Percentiles rank a stretch among this genome's conserved stretches.
phyloP scores from a whole-genome alignment of 345 rosid species.

The Gossypium longicalyx region DNA sequence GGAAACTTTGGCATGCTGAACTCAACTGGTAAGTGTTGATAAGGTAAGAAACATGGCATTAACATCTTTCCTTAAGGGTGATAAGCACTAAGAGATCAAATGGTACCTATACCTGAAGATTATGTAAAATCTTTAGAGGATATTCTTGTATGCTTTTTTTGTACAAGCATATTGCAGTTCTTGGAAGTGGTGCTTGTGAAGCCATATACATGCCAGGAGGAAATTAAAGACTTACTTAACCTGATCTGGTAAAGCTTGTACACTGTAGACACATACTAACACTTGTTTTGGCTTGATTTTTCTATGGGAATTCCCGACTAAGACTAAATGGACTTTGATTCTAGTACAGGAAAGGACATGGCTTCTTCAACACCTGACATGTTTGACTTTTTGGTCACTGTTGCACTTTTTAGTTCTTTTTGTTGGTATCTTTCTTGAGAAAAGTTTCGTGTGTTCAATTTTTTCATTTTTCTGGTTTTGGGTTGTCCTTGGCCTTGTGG shows the following conservation, averaged over 20 bases:
- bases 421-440: slow-evolving; percentile 7
- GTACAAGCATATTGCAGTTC: slow-evolving; percentile 6
- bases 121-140: slow-evolving; percentile 12
- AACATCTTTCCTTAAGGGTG: not conserved
- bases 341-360: not conserved
- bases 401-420: not conserved
- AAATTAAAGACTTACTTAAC: slow-evolving; percentile 13
- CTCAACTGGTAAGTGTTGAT: slow-evolving; percentile 16
- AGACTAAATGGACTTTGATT: not conserved
- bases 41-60: slow-evolving; percentile 16
- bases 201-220: slow-evolving; percentile 6
- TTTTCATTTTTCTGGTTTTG: not conserved
- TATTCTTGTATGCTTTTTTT: not conserved
- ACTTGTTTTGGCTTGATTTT: not conserved
- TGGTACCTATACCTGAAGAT: slow-evolving; percentile 17
- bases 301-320: not conserved
- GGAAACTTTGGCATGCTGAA: slow-evolving; percentile 23
- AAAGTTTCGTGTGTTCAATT: not conserved
- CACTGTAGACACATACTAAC: not conserved
- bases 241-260: slow-evolving; percentile 17
- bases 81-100: slow-evolving; percentile 13
- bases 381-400: not conserved
- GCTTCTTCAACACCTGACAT: not conserved
- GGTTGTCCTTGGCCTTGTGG: slow-evolving; percentile 2
- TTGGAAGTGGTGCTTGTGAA: slow-evolving; percentile 9